Conservation (phyloP, 2,329 filamentous ascomycete genomes). For the Alternaria sp. region DNA sequence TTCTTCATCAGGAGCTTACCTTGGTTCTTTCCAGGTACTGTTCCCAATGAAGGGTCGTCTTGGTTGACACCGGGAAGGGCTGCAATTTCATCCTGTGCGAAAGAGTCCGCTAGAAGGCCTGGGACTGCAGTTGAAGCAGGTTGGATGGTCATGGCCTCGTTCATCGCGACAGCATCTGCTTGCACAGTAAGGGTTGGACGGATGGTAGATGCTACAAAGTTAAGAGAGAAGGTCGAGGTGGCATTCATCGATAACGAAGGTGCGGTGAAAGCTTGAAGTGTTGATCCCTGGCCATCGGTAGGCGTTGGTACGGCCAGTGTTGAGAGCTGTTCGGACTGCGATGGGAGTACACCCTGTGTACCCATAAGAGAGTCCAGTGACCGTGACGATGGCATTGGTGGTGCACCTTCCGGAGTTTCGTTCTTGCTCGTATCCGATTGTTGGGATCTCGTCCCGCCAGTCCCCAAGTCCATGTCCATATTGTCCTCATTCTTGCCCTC, state of each 20-base stretch:
- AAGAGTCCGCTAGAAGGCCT: not conserved
- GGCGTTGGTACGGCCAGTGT: not conserved
- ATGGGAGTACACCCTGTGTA: not conserved
- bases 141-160: not conserved
- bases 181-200: not conserved
- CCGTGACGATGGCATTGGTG: not conserved
- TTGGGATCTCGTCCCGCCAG: not conserved
- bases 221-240: not conserved
- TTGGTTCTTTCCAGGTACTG: slow-evolving; percentile 1
- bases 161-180: not conserved
- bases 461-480: not conserved
- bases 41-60: not conserved
- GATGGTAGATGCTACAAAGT: not conserved
- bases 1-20: not conserved
- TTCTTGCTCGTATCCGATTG: not conserved
- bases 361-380: not conserved
- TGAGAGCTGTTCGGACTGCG: not conserved
- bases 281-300: not conserved
- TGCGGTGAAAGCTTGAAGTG: not conserved
- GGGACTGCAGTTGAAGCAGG: not conserved
- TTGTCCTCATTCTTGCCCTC: not conserved
- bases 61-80: slow-evolving; percentile 14
- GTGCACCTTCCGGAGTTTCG: not conserved
- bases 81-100: not conserved
- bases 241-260: not conserved